These are phyloP conservation scores for Ophiocytium majus DNA, from an alignment of 352 stramenopile species.

Conservation along the genomic window DNA sequence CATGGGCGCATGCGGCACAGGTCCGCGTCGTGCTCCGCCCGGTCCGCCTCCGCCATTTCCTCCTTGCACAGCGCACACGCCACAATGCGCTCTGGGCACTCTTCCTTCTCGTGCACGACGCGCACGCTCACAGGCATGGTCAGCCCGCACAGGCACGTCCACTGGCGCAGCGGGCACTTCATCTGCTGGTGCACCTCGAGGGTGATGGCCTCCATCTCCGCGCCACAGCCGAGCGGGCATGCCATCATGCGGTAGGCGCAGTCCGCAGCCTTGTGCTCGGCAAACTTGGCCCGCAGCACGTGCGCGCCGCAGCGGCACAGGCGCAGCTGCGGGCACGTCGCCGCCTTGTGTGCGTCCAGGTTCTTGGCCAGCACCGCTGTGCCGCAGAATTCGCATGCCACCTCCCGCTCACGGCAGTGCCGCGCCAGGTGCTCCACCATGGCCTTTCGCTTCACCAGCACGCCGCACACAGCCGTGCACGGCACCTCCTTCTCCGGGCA, in stretches of 20 bases:
- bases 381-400: background rate
- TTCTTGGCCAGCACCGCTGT: background rate
- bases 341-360: background rate
- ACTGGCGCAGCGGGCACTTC: background rate
- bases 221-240: background rate
- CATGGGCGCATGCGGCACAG: background rate
- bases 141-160: background rate
- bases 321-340: background rate
- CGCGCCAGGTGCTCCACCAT: background rate
- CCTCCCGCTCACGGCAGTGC: background rate
- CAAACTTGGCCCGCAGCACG: background rate
- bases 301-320: background rate
- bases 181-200: background rate
- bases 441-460: background rate
- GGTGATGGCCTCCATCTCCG: background rate
- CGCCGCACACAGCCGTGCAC: background rate
- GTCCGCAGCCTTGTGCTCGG: background rate
- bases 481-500: background rate
- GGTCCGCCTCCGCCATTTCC: background rate
- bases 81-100: background rate
- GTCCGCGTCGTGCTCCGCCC: background rate
- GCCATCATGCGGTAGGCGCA: background rate
- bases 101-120: background rate
- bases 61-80: background rate
- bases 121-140: background rate